Evolutionary conservation across 345 rosid genomes (phyloP).

Genomic region (Kernera saxatilis): DNA sequence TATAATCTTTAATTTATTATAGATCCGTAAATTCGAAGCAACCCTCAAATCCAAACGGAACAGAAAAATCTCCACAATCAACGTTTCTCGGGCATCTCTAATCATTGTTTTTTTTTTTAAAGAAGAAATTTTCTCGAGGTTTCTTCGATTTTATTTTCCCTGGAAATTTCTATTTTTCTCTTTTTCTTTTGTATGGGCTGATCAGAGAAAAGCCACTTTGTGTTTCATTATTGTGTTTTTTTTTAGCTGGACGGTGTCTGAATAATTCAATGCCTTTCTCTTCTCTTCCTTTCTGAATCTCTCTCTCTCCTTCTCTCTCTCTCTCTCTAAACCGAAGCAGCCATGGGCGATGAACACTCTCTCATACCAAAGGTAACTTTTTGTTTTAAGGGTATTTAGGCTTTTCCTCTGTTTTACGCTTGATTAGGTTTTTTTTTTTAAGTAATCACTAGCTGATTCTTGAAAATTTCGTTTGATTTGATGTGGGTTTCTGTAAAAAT

Average conservation of each 20-base stretch:
- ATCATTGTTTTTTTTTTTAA: conserved; percentile 26
- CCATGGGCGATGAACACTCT: conserved; percentile 77
- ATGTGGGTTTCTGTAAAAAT: conserved; percentile 6
- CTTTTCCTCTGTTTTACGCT: not conserved
- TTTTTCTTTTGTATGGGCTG: conserved; percentile 10
- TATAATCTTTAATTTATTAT: not conserved
- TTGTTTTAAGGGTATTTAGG: not conserved
- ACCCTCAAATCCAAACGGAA: conserved; percentile 7
- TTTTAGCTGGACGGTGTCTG: conserved; percentile 29
- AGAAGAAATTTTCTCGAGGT: not conserved
- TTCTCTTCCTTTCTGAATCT: conserved; percentile 39
- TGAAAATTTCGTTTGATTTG: not conserved
- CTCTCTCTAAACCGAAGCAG: conserved; percentile 8
- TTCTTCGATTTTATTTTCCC: not conserved
- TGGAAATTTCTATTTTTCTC: not conserved
- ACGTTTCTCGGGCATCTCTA: conserved; percentile 6
- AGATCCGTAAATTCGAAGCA: conserved; percentile 30
- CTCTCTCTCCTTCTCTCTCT: conserved; percentile 22
- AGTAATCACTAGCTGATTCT: conserved; percentile 2
- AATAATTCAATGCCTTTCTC: conserved; percentile 49
- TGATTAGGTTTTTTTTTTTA: conserved; percentile 19
- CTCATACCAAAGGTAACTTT: conserved; percentile 62
- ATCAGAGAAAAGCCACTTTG: conserved; percentile 27
- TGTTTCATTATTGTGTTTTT: conserved; percentile 22
- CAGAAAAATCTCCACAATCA: not conserved